Evolutionary conservation across 257 asterid species (phyloP).

Genomic region (Solanum okadae): DNA sequence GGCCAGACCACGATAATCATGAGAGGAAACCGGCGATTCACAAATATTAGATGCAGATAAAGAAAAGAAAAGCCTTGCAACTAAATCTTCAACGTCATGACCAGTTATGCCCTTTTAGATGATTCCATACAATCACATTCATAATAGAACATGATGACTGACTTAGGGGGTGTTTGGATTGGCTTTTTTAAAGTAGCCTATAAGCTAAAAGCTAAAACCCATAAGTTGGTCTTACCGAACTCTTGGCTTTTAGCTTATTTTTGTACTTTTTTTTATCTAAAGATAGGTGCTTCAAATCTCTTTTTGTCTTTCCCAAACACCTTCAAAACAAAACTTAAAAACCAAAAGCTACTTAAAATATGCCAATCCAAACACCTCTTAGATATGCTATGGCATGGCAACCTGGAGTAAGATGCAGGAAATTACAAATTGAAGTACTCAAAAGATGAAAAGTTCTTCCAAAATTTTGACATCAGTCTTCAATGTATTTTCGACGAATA

Average conservation of each 20-base stretch:
- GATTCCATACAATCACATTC: neutral
- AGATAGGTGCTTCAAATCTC: neutral
- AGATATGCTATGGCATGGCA: neutral
- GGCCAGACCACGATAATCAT: neutral
- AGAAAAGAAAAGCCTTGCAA: neutral
- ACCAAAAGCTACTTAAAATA: neutral
- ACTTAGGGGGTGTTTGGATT: neutral
- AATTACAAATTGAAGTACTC: neutral
- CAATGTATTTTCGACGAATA: neutral
- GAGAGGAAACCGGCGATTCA: neutral
- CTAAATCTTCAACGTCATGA: neutral
- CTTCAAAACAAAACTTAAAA: neutral
- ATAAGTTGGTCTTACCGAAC: neutral
- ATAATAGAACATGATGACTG: neutral
- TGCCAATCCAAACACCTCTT: neutral
- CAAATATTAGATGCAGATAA: neutral
- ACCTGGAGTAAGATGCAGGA: neutral
- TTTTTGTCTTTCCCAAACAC: neutral
- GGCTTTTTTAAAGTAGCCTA: neutral
- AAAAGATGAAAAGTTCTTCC: neutral
- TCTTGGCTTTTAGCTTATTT: neutral
- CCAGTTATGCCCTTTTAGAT: neutral
- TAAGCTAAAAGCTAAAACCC: neutral
- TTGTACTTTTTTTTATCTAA: neutral
- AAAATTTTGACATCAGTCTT: neutral